These are phyloP conservation scores for Serendipita vermifera DNA, from an alignment of 768 basidiomycete genomes.

Conservation along the genomic window DNA sequence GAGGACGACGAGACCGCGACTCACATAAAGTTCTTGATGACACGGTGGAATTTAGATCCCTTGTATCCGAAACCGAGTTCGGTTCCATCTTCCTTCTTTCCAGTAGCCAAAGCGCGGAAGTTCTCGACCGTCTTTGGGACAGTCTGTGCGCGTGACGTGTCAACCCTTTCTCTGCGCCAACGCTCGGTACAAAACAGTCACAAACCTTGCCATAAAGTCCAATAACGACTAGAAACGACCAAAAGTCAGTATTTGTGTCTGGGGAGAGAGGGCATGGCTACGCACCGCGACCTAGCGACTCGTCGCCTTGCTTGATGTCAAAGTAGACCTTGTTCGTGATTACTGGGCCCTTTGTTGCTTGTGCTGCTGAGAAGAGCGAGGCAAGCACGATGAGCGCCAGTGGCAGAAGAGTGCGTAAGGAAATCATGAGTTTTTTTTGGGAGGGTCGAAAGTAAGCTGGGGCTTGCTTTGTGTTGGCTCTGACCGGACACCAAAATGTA, in stretches of 20 bases:
- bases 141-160: slow-evolving; percentile 36
- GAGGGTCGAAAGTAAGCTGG: no score
- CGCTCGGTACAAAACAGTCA: slow-evolving; percentile 11
- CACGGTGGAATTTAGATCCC: slow-evolving; percentile 91
- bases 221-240: slow-evolving; percentile 50
- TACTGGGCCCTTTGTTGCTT: slow-evolving; percentile 76
- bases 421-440: background rate
- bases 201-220: slow-evolving; percentile 83
- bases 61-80: slow-evolving; percentile 83
- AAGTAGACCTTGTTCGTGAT: slow-evolving; percentile 92
- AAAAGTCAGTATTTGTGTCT: slow-evolving; percentile 10
- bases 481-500: no score
- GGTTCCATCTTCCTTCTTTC: slow-evolving; percentile 63
- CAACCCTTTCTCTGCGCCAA: background rate
- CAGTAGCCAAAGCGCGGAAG: slow-evolving; percentile 87
- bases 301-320: slow-evolving; percentile 86
- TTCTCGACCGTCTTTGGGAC: slow-evolving; percentile 96
- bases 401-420: slow-evolving; percentile 27
- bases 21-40: slow-evolving; percentile 88
- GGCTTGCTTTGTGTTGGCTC: no score
- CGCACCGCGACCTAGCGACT: slow-evolving; percentile 68
- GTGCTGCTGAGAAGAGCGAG: slow-evolving; percentile 57
- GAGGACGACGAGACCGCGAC: slow-evolving; percentile 9
- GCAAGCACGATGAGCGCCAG: slow-evolving; percentile 50
- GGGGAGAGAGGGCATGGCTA: slow-evolving; percentile 15